phyloP scores from a whole-genome alignment of 2,329 filamentous ascomycete genomes.

The Neoscytalidium dimidiatum region DNA sequence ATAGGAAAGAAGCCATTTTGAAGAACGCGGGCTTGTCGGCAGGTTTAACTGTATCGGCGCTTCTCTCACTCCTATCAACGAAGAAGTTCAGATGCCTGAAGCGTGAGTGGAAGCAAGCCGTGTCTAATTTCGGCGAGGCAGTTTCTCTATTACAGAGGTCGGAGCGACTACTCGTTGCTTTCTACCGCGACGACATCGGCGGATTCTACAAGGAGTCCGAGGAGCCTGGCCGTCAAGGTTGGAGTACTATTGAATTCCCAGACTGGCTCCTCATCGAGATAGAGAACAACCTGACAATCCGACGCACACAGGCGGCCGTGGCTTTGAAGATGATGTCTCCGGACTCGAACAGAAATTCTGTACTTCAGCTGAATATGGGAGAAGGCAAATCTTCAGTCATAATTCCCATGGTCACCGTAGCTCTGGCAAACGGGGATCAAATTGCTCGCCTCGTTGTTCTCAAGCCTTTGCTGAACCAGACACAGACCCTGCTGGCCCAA shows the following conservation, averaged over 20 bases:
- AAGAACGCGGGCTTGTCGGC: background rate
- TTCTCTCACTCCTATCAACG: background rate
- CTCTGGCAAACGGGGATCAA: slow-evolving; percentile 52
- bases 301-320: slow-evolving; percentile 61
- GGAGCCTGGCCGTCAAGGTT: slow-evolving; percentile 54
- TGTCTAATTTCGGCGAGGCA: background rate
- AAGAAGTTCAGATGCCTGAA: background rate
- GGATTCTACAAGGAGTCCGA: slow-evolving; percentile 10
- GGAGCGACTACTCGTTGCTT: background rate
- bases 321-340: slow-evolving; percentile 54
- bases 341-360: slow-evolving; percentile 13
- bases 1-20: background rate
- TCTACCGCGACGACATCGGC: background rate
- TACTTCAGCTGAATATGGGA: slow-evolving; percentile 31
- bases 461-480: slow-evolving; percentile 63
- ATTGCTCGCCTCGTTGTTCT: slow-evolving; percentile 62
- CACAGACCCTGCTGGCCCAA: slow-evolving; percentile 56
- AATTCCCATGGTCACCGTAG: slow-evolving; percentile 32
- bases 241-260: slow-evolving; percentile 54
- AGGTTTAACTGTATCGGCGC: background rate
- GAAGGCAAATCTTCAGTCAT: slow-evolving; percentile 31
- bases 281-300: slow-evolving; percentile 63
- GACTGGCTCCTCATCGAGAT: slow-evolving; percentile 67
- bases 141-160: background rate
- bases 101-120: background rate